phyloP scores from a whole-genome alignment of 495 filamentous ascomycete genomes.

The Penicillium turbatum region DNA sequence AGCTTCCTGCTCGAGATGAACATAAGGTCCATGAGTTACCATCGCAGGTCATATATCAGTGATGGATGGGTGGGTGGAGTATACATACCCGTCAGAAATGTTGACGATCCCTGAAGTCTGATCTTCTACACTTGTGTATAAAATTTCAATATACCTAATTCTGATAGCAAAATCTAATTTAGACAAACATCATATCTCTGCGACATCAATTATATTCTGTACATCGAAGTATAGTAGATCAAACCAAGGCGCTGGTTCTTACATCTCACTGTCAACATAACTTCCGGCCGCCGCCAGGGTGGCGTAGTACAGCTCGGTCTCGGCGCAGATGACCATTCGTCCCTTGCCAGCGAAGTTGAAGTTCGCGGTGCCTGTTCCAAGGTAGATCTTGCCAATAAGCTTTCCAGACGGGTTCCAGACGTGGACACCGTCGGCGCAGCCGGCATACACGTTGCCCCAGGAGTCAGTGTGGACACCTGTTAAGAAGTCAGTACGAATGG shows the following conservation, averaged over 20 bases:
- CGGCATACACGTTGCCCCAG: conserved; percentile 42
- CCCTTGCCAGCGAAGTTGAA: conserved; percentile 56
- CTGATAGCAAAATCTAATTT: not conserved
- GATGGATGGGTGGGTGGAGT: not conserved
- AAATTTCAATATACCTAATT: not conserved
- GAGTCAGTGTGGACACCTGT: conserved; percentile 42
- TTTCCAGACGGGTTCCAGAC: conserved; percentile 39
- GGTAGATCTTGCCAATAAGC: conserved; percentile 48
- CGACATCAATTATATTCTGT: not conserved
- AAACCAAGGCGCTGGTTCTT: not conserved
- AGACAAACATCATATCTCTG: not conserved
- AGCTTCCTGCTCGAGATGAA: not conserved
- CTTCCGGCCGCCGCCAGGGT: conserved; percentile 43
- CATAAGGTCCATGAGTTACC: not conserved
- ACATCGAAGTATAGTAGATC: no score
- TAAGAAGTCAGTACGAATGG: not conserved
- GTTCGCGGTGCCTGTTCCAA: conserved; percentile 42
- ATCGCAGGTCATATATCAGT: not conserved
- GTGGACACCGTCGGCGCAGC: conserved; percentile 44
- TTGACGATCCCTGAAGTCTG: not conserved
- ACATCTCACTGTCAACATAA: conserved; percentile 26
- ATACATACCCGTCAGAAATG: not conserved
- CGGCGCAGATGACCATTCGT: conserved; percentile 46
- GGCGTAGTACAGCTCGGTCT: conserved; percentile 48
- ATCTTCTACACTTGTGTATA: not conserved